phyloP scores from a whole-genome alignment of 768 basidiomycete species.

The Glaciozyma antarctica region DNA sequence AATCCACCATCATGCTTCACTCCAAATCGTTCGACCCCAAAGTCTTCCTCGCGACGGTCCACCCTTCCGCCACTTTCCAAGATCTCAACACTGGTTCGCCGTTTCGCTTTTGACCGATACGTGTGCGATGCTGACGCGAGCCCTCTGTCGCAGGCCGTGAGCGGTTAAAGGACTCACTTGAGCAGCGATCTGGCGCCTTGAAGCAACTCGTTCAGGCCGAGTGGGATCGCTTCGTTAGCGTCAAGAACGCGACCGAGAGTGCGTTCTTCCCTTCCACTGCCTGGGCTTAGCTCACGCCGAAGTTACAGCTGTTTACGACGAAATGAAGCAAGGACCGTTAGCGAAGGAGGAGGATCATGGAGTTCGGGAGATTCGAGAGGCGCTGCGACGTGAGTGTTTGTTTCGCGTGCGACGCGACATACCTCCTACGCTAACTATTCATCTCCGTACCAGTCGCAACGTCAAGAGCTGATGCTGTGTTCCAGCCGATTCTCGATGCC shows the following conservation, averaged over 20 bases:
- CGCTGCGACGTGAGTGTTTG: slow-evolving; percentile 62
- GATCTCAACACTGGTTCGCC: slow-evolving; percentile 69
- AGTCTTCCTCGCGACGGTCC: slow-evolving; percentile 75
- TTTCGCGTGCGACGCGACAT: not conserved
- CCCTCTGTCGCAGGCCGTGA: slow-evolving; percentile 3
- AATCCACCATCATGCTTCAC: slow-evolving; percentile 64
- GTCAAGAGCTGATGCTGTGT: slow-evolving; percentile 87
- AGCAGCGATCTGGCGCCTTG: slow-evolving; percentile 87
- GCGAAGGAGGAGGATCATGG: slow-evolving; percentile 68
- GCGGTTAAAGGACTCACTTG: slow-evolving; percentile 52
- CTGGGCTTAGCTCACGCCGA: not conserved
- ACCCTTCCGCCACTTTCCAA: slow-evolving; percentile 90
- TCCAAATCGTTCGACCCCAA: slow-evolving; percentile 97
- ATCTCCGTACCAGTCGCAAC: slow-evolving; percentile 56
- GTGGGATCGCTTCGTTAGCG: slow-evolving; percentile 93
- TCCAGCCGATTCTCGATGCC: slow-evolving; percentile 90
- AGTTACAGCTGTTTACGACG: slow-evolving; percentile 64
- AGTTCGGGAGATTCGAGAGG: slow-evolving; percentile 67
- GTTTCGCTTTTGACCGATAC: accelerated
- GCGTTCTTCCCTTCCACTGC: slow-evolving; percentile 16
- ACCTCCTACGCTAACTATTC: not conserved
- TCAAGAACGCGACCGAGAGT: slow-evolving; percentile 96
- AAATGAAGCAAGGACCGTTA: slow-evolving; percentile 85
- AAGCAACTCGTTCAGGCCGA: slow-evolving; percentile 92
- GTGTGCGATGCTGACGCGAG: not conserved